Base-by-base conservation (phyloP, 2,329 filamentous ascomycete genomes). In the Biscogniauxia marginata region DNA sequence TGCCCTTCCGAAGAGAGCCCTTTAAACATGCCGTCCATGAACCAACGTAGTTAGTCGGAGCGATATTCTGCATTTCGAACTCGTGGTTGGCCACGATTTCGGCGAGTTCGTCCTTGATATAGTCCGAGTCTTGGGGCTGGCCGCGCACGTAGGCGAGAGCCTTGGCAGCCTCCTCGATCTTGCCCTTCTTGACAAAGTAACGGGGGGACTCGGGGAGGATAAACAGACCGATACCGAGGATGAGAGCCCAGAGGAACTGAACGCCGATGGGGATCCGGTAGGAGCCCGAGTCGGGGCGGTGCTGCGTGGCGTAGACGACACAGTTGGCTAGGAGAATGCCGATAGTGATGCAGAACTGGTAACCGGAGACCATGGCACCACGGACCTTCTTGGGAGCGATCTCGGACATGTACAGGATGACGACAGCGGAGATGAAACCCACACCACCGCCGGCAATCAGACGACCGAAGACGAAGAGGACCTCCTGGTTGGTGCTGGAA, bases 341-440 rank as follows among this genome's bases (percentile, higher is more conserved):
- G 59, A 91, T 80, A 49, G 88, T 91, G 73, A 91, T 87, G 71
- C 84, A 89, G 77, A 91, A 90, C 72, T 91, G 88, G 74, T 91
- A 91, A 2, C 86, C 87, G 1, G 86, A 84, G 8, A 92, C 87
- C 58, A 91, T 79, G 53, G 87, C 86, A 67, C 88, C 88, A 67
- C 88, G 85, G 56, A 90, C 83, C 67, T 84, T 86, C 70, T 78
- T 79, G 30, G 84, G 84, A 25, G 76, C 75, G 58, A 77, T 76
- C 64, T 78, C 87, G 47, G 84, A 86, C 86, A 90, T 89, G 78
- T 90, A 89, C 54, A 88, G 75, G 64, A 88, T 85, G 70, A 88
- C 84, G 60, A 86, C 82, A 60, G 86, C 84, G 2, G 84, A 87
- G 57, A 86, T 84, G 70, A 88, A 87, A 63, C 86, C 86, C 57